Evolutionary conservation across 2,329 filamentous ascomycete genomes (phyloP), one percentile per base, ranked within the genome.

Genomic region (Hypoxylon sp.): DNA sequence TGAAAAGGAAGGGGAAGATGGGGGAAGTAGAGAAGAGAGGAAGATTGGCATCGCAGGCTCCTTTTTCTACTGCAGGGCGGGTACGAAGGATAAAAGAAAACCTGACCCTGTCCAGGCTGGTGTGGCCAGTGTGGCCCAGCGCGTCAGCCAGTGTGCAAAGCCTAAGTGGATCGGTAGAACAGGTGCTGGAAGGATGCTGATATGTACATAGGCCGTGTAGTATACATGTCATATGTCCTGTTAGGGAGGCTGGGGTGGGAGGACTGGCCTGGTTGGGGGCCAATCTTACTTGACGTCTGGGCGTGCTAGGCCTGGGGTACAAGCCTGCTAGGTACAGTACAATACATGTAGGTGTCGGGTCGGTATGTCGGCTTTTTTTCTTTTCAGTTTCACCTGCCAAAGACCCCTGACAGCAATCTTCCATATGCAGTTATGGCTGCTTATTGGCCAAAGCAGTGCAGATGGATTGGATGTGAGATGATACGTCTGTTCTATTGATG

Each of bases 341-440:
- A n/a, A n/a, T n/a, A n/a, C n/a, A n/a, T n/a, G n/a, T n/a, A n/a
- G n/a, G n/a, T n/a, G n/a, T 48, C 43, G 48, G 33, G 37, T 51
- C 56, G 60, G 60, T 54, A 62, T 59, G 60, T 54, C 60, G 60
- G 60, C 52, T 57, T 35, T 63, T 53, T 49, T 57, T 63, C 55
- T 35, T 63, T 53, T 49, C 55, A 60, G 56, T 60, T 60, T 63
- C 56, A 63, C 45, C n/a, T 29, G 27, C 18, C 15, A 47, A 20
- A 35, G 3, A 40, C n/a, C 18, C 20, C 33, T 38, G 29, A 4
- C 11, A 15, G 7, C 29, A 29, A 29, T 29, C 27, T 29, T 3
- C 10, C 3, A 15, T 18, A 38, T 38, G 33, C 35, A 21, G 9
- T 40, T 40, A 40, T 11, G 11, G 8, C 18, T 23, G 6, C 35